These are phyloP conservation scores for Liriodendron chinense DNA, from an alignment of 164 flowering plant species.

Conservation along the genomic window DNA sequence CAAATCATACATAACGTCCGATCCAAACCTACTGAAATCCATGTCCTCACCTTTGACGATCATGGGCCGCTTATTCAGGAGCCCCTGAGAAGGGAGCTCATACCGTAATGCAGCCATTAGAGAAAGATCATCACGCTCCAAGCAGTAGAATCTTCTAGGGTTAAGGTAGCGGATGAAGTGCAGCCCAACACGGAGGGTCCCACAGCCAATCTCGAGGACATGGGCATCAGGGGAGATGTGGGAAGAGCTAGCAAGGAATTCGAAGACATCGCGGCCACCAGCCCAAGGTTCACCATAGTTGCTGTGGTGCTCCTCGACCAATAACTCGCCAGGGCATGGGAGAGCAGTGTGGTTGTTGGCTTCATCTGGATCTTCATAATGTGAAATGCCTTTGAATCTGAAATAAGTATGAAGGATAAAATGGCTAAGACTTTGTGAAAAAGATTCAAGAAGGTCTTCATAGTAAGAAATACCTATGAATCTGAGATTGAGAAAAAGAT, in stretches of 20 bases:
- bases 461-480: too few species aligned
- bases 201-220: conserved; percentile 97
- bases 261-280: conserved; percentile 95
- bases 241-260: conserved; percentile 71
- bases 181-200: conserved; percentile 85
- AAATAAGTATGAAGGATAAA: background rate
- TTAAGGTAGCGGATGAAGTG: conserved; percentile 81
- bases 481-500: too few species aligned
- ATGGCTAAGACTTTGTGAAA: background rate
- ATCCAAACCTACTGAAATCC: conserved; percentile 79
- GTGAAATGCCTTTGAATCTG: conserved; percentile 95
- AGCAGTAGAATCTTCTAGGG: conserved; percentile 70
- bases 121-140: conserved; percentile 90
- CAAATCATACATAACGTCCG: conserved; percentile 61
- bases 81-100: conserved; percentile 94
- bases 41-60: conserved; percentile 87
- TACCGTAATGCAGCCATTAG: conserved; percentile 89
- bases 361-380: conserved; percentile 65
- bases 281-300: conserved; percentile 99
- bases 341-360: conserved; percentile 66
- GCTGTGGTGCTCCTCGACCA: conserved; percentile 95
- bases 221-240: conserved; percentile 43
- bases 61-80: conserved; percentile 74
- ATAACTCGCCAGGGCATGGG: conserved; percentile 88
- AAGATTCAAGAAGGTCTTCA: background rate